Conservation (phyloP, 805 yeast genomes). For the Diddensiella caesifluorescens region DNA sequence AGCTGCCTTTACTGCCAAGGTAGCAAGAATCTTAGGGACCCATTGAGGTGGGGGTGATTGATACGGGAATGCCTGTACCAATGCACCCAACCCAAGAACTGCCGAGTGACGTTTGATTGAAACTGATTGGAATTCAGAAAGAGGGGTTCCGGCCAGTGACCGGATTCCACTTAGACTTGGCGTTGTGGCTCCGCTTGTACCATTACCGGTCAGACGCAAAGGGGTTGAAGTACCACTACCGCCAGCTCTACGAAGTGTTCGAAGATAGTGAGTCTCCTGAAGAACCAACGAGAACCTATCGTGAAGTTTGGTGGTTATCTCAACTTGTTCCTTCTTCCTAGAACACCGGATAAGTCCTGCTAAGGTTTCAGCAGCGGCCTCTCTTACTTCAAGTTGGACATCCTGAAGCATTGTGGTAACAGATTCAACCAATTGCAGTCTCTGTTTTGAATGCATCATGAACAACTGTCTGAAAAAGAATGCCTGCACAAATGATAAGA, state of each 20-base stretch:
- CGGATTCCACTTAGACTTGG: constrained; percentile 11
- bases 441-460: constrained; percentile 43
- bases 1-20: constrained; percentile 64
- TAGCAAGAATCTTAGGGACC: constrained; percentile 70
- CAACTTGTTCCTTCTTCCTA: constrained; percentile 39
- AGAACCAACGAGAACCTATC: constrained; percentile 42
- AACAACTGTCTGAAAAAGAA: constrained; percentile 69
- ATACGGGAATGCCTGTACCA: constrained; percentile 86
- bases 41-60: constrained; percentile 85
- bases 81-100: constrained; percentile 80
- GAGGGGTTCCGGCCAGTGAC: constrained; percentile 8
- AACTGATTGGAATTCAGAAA: constrained; percentile 1
- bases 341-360: constrained; percentile 72
- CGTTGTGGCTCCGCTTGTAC: background rate
- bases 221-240: constrained; percentile 22
- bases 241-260: constrained; percentile 23
- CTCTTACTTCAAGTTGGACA: constrained; percentile 68
- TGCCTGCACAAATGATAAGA: constrained; percentile 65
- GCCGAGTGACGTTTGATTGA: constrained; percentile 64
- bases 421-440: constrained; percentile 45
- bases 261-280: constrained; percentile 30
- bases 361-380: constrained; percentile 64
- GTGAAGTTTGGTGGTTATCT: constrained; percentile 38
- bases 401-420: constrained; percentile 53
- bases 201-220: background rate